Base-by-base conservation (phyloP, 2,329 filamentous ascomycete genomes). In the Aureobasidium sp. region DNA sequence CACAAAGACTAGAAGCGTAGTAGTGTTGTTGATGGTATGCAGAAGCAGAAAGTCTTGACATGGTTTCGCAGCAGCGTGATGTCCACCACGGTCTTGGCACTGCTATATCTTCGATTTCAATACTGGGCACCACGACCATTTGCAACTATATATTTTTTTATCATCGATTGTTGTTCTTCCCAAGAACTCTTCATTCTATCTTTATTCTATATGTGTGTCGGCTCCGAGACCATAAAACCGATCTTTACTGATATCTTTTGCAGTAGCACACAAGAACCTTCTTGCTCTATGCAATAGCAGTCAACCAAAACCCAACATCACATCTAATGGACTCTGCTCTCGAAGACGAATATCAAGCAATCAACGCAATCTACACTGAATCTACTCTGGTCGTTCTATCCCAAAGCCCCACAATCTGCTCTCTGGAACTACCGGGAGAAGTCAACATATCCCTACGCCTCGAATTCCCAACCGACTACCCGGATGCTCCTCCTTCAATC, bases 281-380 rank as follows among this genome's bases (percentile, higher is more conserved):
- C 14, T 12, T 53, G n/a, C 27, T 36, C 3, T n/a, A 36, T 36
- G 48, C 48, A 36, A 14, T 53, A 48, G 7, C 15, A n/a, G 4
- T 7, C 7, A 1, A 48, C 3, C 15, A 48, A 9, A 52, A 15
- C 8, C 31, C 11, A 55, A 55, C 1, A 22, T 34, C 17, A 15
- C n/a, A 27, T 55, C 51, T 25, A 22, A 65, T 65, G 64, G 52
- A 62, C 11, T 53, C 58, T 36, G 48, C 57, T 55, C 81, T 93
- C 29, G 73, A 76, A 53, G 89, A 94, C 75, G 90, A 94, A 72
- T 57, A 77, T 92, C 34, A 87, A 87, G 90, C 88, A 65, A 87
- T 94, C 70, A 94, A 93, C 74, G 89, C 90, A 61, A 94, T 94
- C 66, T 94, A 92, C 75, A 87, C 86, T 66, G 81, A 85, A 52